Percentiles rank a stretch among this genome's conserved stretches.
Evolutionary conservation across 192 early-diverging fungal species (phyloP).

Genomic region (Coemansia asiatica): DNA sequence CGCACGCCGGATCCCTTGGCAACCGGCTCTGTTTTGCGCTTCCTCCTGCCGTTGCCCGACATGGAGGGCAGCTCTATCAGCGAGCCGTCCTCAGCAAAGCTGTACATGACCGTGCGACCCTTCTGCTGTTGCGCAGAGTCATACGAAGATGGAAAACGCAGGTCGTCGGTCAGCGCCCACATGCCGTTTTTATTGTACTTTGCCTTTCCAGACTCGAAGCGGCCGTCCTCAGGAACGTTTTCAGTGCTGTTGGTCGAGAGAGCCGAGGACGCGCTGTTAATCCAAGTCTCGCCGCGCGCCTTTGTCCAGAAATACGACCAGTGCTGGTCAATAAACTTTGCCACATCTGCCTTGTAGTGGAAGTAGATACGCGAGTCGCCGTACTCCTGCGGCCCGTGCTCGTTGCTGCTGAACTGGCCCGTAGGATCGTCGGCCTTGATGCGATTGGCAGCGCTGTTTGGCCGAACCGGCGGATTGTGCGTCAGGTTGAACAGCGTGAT

Average conservation of each 20-base stretch:
- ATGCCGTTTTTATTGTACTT: conserved; percentile 59
- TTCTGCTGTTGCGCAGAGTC: conserved; percentile 57
- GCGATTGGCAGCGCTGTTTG: conserved; percentile 17
- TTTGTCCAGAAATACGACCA: conserved; percentile 72
- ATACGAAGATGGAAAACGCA: conserved; percentile 55
- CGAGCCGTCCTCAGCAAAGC: conserved; percentile 52
- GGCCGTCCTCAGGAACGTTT: conserved; percentile 56
- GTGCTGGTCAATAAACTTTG: conserved; percentile 64
- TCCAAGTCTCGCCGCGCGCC: conserved; percentile 61
- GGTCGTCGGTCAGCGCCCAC: conserved; percentile 56
- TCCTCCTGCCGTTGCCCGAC: conserved; percentile 35
- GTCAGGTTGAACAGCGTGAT: conserved; percentile 66
- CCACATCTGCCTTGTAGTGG: conserved; percentile 65
- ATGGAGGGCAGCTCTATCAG: conserved; percentile 50
- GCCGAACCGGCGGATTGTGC: conserved; percentile 42
- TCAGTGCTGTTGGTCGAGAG: conserved; percentile 59
- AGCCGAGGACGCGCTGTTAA: conserved; percentile 61
- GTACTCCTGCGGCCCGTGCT: conserved; percentile 56
- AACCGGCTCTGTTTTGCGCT: conserved; percentile 39
- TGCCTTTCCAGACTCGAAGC: conserved; percentile 59
- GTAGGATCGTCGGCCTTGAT: conserved; percentile 32
- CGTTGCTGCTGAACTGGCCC: conserved; percentile 49
- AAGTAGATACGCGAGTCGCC: conserved; percentile 52
- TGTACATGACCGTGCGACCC: conserved; percentile 53
- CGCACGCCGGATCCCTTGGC: conserved; percentile 15